A percentile compares a stretch with the other conserved stretches of the same genome.
Conservation (phyloP, 2,329 filamentous ascomycete genomes). For the Penicillium occitanis region DNA sequence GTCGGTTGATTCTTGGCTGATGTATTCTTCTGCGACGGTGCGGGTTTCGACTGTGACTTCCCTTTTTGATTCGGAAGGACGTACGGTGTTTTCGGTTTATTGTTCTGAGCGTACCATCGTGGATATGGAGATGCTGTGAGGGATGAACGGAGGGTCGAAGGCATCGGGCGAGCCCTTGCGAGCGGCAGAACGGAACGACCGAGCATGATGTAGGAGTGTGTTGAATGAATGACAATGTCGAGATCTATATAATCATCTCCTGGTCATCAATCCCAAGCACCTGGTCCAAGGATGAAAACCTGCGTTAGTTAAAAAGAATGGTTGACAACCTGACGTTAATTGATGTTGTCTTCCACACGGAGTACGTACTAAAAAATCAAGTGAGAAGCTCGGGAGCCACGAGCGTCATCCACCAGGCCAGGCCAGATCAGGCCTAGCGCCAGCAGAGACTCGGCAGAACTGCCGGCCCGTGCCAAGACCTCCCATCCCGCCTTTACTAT, state of each 20-base stretch:
- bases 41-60: constrained; percentile 18
- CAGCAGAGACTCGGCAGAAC: constrained; percentile 24
- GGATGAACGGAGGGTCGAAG: constrained; percentile 37
- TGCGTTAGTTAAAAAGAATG: neutral
- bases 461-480: constrained; percentile 26
- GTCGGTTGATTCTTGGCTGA: constrained; percentile 10
- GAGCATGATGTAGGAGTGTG: constrained; percentile 38
- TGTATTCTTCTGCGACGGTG: constrained; percentile 20
- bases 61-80: constrained; percentile 34
- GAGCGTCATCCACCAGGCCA: constrained; percentile 17
- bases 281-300: neutral
- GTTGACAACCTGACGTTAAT: neutral
- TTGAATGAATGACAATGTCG: constrained; percentile 23
- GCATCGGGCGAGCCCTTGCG: constrained; percentile 42
- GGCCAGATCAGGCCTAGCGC: constrained; percentile 1
- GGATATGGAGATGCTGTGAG: constrained; percentile 33
- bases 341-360: neutral
- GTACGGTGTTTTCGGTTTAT: constrained; percentile 36
- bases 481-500: constrained; percentile 20
- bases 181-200: constrained; percentile 48
- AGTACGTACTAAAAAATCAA: constrained; percentile 14
- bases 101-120: constrained; percentile 43
- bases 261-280: neutral
- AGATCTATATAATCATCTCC: constrained; percentile 17
- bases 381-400: constrained; percentile 4